Evolutionary conservation across 176 grass and related monocot species (phyloP).

Genomic region (sorghum (Sorghum bicolor)): Sorghum_bicolor_NCBIv3 NC_012871.2:17646001-17646500

Average conservation of each 20-base stretch:
- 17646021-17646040: background rate
- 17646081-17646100: too few species aligned
- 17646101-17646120: background rate
- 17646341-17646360: slow-evolving; percentile 99
- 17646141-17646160: background rate
- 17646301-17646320: slow-evolving; percentile 94
- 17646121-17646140: background rate
- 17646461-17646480: slow-evolving; percentile 32
- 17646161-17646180: background rate
- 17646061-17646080: too few species aligned
- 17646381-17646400: slow-evolving; percentile 94
- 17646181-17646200: background rate
- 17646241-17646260: slow-evolving; percentile 92
- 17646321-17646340: slow-evolving; percentile 75
- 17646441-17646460: slow-evolving; percentile 31
- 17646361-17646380: slow-evolving; percentile 92
- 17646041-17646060: slow-evolving; percentile 6
- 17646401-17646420: slow-evolving; percentile 99
- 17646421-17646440: slow-evolving; percentile 66
- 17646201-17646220: background rate
- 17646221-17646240: slow-evolving; percentile 62
- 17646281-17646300: slow-evolving; percentile 91
- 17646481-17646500: background rate
- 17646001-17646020: background rate
- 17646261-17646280: slow-evolving; percentile 98